These are phyloP conservation scores for Pyronema omphalodes DNA, from an alignment of 495 filamentous ascomycete species.

Conservation along the genomic window DNA sequence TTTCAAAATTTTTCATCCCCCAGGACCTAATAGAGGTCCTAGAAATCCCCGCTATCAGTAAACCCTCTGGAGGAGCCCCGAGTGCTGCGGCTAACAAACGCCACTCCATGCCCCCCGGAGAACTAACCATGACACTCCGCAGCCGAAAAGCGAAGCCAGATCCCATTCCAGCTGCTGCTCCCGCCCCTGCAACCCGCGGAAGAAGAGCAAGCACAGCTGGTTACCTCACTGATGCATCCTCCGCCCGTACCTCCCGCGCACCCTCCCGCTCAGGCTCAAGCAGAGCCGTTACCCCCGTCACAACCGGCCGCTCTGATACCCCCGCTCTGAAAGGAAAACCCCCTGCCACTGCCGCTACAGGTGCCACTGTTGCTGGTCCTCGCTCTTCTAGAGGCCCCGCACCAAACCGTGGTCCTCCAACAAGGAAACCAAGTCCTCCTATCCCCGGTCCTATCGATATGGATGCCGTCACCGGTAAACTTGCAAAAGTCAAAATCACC, in stretches of 20 bases:
- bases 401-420: background rate
- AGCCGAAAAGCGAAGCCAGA: slow-evolving; percentile 43
- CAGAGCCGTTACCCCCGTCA: background rate
- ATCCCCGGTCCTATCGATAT: slow-evolving; percentile 2
- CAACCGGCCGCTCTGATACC: background rate
- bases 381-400: slow-evolving; percentile 1
- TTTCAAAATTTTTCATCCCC: slow-evolving; percentile 74
- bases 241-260: slow-evolving; percentile 10
- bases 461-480: slow-evolving; percentile 11
- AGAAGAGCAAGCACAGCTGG: slow-evolving; percentile 12
- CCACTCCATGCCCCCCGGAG: slow-evolving; percentile 24
- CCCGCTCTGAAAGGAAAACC: background rate
- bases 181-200: slow-evolving; percentile 2
- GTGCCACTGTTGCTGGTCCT: slow-evolving; percentile 12
- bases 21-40: slow-evolving; percentile 11
- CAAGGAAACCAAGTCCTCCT: background rate
- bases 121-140: slow-evolving; percentile 49
- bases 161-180: slow-evolving; percentile 4
- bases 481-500: slow-evolving; percentile 16
- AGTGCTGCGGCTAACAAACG: slow-evolving; percentile 55
- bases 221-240: slow-evolving; percentile 1
- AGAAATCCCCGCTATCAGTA: slow-evolving; percentile 34
- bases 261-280: slow-evolving; percentile 6
- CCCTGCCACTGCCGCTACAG: background rate
- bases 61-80: slow-evolving; percentile 50